Evolutionary conservation across 768 basidiomycete species (phyloP).

Genomic region (Psilocybe sp.): DNA sequence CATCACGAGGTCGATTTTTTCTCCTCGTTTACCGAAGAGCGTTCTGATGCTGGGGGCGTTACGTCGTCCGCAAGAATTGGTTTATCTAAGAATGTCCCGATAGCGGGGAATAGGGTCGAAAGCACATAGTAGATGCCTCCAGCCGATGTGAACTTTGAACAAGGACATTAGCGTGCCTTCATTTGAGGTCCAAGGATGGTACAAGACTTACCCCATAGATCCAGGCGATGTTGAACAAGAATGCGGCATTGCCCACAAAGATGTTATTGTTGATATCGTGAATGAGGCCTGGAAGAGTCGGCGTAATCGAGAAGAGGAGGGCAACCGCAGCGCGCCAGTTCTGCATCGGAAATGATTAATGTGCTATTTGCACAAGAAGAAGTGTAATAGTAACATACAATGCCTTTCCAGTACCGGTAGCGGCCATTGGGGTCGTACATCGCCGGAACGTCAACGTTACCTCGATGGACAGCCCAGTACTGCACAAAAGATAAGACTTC

Average conservation of each 20-base stretch:
- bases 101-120: conserved; percentile 38
- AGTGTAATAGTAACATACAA: conserved; percentile 42
- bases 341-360: conserved; percentile 27
- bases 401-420: conserved; percentile 74
- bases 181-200: not conserved
- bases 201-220: conserved; percentile 60
- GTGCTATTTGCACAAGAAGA: conserved; percentile 1
- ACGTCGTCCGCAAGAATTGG: conserved; percentile 29
- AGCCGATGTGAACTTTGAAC: conserved; percentile 37
- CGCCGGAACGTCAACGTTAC: conserved; percentile 76
- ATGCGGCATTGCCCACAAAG: conserved; percentile 52
- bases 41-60: conserved; percentile 4
- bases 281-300: conserved; percentile 75
- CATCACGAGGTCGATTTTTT: not conserved
- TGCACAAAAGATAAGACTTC: conserved; percentile 19
- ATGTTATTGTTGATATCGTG: conserved; percentile 68
- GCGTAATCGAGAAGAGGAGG: conserved; percentile 63
- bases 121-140: conserved; percentile 32
- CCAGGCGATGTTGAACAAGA: conserved; percentile 73
- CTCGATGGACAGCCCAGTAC: conserved; percentile 77
- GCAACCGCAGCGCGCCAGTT: conserved; percentile 82
- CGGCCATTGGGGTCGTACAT: conserved; percentile 81
- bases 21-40: conserved; percentile 11
- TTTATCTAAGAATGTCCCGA: conserved; percentile 37
- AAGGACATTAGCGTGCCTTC: not conserved